These are phyloP conservation scores for Helicostylum pulchrum DNA, from an alignment of 192 early-diverging fungal species.

Conservation along the genomic window DNA sequence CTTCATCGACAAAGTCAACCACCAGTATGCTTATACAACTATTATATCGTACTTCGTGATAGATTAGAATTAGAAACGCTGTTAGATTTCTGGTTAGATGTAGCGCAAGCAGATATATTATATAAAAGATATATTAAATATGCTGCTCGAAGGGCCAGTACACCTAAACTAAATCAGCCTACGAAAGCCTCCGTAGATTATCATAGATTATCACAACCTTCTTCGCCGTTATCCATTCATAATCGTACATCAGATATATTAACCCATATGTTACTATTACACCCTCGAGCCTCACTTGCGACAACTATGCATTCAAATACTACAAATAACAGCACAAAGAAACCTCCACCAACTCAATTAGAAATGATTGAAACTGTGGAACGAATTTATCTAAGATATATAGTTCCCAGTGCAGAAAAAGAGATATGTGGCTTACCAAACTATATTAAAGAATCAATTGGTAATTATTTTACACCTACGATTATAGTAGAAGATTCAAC, in stretches of 20 bases:
- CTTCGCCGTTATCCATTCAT: neutral
- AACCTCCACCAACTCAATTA: slow-evolving; percentile 37
- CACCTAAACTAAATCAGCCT: neutral
- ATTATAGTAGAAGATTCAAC: neutral
- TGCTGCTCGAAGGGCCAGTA: slow-evolving; percentile 5
- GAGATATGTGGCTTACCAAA: slow-evolving; percentile 41
- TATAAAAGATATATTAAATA: slow-evolving; percentile 49
- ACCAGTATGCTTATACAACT: slow-evolving; percentile 74
- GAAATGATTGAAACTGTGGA: slow-evolving; percentile 53
- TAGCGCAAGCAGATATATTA: slow-evolving; percentile 65
- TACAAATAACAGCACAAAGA: slow-evolving; percentile 1
- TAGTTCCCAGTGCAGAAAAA: slow-evolving; percentile 49
- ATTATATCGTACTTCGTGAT: slow-evolving; percentile 70
- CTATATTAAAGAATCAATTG: slow-evolving; percentile 31
- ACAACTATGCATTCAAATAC: slow-evolving; percentile 8
- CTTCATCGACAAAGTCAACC: slow-evolving; percentile 61
- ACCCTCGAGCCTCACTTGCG: slow-evolving; percentile 14
- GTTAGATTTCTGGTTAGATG: slow-evolving; percentile 77
- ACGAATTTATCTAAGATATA: slow-evolving; percentile 52
- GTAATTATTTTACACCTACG: slow-evolving; percentile 18
- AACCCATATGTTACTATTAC: slow-evolving; percentile 26
- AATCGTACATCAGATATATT: slow-evolving; percentile 11
- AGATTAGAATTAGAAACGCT: slow-evolving; percentile 54
- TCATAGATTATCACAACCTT: neutral
- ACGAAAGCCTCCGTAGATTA: neutral